Conservation (phyloP, 495 filamentous ascomycete genomes). For the Penicillium steckii region DNA sequence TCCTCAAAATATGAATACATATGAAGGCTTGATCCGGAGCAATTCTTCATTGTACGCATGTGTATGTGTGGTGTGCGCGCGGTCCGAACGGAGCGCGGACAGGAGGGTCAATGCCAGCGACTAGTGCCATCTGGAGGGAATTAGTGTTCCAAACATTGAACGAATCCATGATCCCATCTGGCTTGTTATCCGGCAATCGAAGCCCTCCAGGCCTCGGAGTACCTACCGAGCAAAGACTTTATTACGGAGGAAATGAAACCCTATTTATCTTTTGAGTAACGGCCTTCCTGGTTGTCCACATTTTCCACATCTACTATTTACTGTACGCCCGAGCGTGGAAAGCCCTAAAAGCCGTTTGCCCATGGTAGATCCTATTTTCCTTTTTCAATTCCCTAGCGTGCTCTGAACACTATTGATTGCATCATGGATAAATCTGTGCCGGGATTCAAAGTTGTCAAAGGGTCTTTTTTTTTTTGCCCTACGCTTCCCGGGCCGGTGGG, state of each 20-base stretch:
- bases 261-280: neutral
- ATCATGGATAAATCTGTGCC: neutral
- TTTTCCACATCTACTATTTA: neutral
- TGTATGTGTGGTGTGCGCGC: slow-evolving; percentile 2
- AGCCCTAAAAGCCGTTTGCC: slow-evolving; percentile 4
- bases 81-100: neutral
- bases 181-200: slow-evolving; percentile 4
- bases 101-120: neutral
- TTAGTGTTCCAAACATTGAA: slow-evolving; percentile 20
- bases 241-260: too few relatives aligned
- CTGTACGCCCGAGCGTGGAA: neutral
- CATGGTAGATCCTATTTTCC: neutral
- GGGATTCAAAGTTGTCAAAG: neutral
- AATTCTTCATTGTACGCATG: neutral
- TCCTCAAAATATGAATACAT: too few relatives aligned
- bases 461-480: neutral
- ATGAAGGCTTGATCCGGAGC: neutral
- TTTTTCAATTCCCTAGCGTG: neutral
- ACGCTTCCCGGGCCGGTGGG: neutral
- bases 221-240: slow-evolving; percentile 4
- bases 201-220: slow-evolving; percentile 5
- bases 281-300: neutral
- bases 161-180: too few relatives aligned
- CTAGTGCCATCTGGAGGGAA: slow-evolving; percentile 18
- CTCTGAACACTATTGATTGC: neutral